Percentiles rank a stretch among this genome's conserved stretches.
Evolutionary conservation across 352 stramenopile genomes (phyloP).

Genomic region (Albugo laibachii): DNA sequence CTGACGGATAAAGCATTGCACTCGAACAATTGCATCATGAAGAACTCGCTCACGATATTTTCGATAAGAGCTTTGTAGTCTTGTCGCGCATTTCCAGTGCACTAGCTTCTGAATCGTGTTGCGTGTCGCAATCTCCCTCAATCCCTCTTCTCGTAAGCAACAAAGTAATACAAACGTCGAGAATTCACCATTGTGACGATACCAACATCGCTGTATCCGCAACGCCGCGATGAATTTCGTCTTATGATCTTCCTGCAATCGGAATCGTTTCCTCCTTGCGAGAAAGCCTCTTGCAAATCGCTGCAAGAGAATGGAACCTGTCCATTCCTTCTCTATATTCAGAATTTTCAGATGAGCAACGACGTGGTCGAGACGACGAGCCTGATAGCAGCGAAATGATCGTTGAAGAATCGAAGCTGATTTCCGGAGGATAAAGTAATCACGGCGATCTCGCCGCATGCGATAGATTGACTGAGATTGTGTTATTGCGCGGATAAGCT

Average conservation of each 20-base stretch:
- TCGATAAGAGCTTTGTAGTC: slow-evolving; percentile 22
- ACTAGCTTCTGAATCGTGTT: slow-evolving; percentile 20
- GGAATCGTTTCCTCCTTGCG: slow-evolving; percentile 12
- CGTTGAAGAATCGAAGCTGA: slow-evolving; percentile 32
- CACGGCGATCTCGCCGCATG: slow-evolving; percentile 20
- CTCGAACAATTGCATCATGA: slow-evolving; percentile 12
- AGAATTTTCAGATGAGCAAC: slow-evolving; percentile 32
- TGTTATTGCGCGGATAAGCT: slow-evolving; percentile 19
- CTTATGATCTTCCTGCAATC: slow-evolving; percentile 11
- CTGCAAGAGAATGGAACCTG: slow-evolving; percentile 22
- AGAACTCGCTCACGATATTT: slow-evolving; percentile 11
- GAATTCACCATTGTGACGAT: slow-evolving; percentile 63
- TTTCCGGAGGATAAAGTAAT: slow-evolving; percentile 20
- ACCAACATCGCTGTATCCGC: slow-evolving; percentile 58
- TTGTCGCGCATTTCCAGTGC: slow-evolving; percentile 16
- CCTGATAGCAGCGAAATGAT: slow-evolving; percentile 25
- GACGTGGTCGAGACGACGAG: slow-evolving; percentile 27
- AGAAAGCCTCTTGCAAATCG: slow-evolving; percentile 36
- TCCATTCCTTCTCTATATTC: slow-evolving; percentile 19
- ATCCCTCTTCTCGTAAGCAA: slow-evolving; percentile 45
- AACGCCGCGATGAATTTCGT: slow-evolving; percentile 39
- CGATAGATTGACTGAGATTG: slow-evolving; percentile 29
- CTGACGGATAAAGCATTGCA: slow-evolving; percentile 28
- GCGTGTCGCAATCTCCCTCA: slow-evolving; percentile 33
- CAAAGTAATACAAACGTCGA: slow-evolving; percentile 66